Base-by-base conservation (phyloP, 345 rosid genomes). In the Ceriops decandra region DNA sequence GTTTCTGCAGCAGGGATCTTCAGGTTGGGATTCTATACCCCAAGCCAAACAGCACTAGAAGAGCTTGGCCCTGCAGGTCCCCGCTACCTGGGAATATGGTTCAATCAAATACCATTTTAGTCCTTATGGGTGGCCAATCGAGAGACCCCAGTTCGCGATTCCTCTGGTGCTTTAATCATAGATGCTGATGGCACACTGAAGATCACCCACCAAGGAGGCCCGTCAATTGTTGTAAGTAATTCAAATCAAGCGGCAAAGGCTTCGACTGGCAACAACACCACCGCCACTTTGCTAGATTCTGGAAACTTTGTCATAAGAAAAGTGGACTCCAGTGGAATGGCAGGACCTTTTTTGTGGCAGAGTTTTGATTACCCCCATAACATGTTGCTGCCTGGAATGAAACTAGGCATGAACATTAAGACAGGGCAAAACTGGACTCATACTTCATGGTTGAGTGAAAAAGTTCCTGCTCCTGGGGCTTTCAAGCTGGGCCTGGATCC, bases 121-220 rank as follows among this genome's bases (percentile, higher is more conserved):
- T 83, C 87, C 0, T 71, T 85, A 24, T 86, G 89, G 91, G 85
- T 86, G 35, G 95, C 84, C 56, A 86, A 86, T 68, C 82, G 85
- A 9, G 59, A 57, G 49, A 35, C 71, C 46, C 78, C 86, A 2
- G 57, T 88, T 54, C 79, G 59, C 42, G 85, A 88, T 70, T 80
- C 87, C 32, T 88, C 89, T 6, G 88, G 91, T 17, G 76, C 67
- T 22, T 59, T 88, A 62, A 74, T 65, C 59, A 28, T 83, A 63
- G 82, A 79, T 27, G 42, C 7, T 7, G 80, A 87, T 22, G 90
- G 88, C 5, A 71, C 65, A 21, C 62, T 89, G 17, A 89, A 81
- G 81, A 81, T 85, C 66, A 67, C 83, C 6, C 57, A 67, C n/a
- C 69, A 54, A 38, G 78, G 71, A 58, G 67, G 80, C 32, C 57